Evolutionary conservation across 139 green algal genomes (phyloP), one percentile per base, ranked within the genome.

Genomic region (Raphidocelis subcapitata): DNA sequence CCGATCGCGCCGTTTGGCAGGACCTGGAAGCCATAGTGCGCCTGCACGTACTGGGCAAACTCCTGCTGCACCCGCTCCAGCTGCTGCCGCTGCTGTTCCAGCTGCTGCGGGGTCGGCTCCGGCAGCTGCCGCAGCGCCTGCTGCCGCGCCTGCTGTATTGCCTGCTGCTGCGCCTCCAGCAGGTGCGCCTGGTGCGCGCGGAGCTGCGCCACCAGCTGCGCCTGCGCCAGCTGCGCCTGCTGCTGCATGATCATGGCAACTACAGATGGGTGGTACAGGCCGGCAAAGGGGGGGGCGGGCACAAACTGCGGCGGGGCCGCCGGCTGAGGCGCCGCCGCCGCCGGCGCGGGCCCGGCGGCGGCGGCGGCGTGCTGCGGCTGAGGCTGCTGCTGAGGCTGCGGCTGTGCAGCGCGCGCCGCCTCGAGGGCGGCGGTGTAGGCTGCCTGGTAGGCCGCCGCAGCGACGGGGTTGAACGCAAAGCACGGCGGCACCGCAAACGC

Each of bases 391-490:
- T 76, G 29, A 52, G 52, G 49, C 51, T 69, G 29, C n/a, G 23
- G 1, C 20, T 26, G 8, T 5, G 62, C 29, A 35, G 41, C 32
- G 4, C 8, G 23, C 5, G 36, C 36, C 8, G 74, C 73, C 0
- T 73, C 61, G 33, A 84, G 61, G 3, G 84, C 80, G 33, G 84
- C 82, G 33, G 67, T 54, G 70, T 84, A 89, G 3, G 84, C 84
- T 31, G 84, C 84, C 52, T 84, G 77, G 70, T 87, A 89, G 5
- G 76, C 79, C 15, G 47, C 59, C 2, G 76, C 71, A 32, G 87
- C 75, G 0, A 85, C 59, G 1, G 54, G 54, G 24, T 28, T 29
- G 10, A 29, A 5, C 54, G 15, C 15, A 5, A 61, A 61, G 18
- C 10, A 5, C 54, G 54, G 54, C 54, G 54, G 54, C 12, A 29